Conservation (phyloP, 148 eudicot species). For the Simmondsia chinensis region DNA sequence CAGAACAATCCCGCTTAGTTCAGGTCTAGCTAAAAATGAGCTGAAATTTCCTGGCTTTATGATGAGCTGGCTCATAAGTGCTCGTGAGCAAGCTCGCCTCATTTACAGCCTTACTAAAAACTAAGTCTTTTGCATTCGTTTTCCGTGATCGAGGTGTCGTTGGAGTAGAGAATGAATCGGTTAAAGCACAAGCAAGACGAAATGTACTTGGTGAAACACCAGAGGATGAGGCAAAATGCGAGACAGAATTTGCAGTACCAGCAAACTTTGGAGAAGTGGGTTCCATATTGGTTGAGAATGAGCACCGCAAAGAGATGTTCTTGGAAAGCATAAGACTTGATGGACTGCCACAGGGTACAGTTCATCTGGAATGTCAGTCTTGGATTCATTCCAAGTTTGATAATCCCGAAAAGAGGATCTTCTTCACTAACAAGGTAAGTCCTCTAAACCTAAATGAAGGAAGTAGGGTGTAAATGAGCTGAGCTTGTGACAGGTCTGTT, state of each 20-base stretch:
- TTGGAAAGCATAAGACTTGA: conserved; percentile 14
- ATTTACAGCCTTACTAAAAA: too few species aligned
- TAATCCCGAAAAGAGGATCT: conserved; percentile 20
- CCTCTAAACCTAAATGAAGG: too few species aligned
- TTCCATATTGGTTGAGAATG: conserved; percentile 21
- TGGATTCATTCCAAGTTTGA: conserved; percentile 23
- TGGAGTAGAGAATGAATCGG: conserved; percentile 10
- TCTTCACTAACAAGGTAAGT: conserved; percentile 32
- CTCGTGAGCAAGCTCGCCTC: too few species aligned
- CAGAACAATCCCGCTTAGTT: too few species aligned
- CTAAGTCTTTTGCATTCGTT: too few species aligned
- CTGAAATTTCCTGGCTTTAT: too few species aligned
- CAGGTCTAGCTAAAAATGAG: too few species aligned
- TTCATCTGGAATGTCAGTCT: conserved; percentile 19
- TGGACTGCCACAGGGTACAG: conserved; percentile 11
- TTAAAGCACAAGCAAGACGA: conserved; percentile 17
- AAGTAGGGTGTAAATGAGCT: too few species aligned
- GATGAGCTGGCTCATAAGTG: too few species aligned
- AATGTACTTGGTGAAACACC: conserved; percentile 1
- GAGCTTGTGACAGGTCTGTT: too few species aligned
- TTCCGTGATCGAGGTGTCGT: too few species aligned
- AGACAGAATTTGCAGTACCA: conserved; percentile 18
- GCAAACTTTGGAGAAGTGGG: conserved; percentile 28
- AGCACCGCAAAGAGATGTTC: conserved; percentile 27
- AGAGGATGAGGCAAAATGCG: conserved; percentile 13